Evolutionary conservation across 208 protist species (phyloP), one percentile per base, ranked within the genome.

Genomic region (Leishmania martiniquensis): DNA sequence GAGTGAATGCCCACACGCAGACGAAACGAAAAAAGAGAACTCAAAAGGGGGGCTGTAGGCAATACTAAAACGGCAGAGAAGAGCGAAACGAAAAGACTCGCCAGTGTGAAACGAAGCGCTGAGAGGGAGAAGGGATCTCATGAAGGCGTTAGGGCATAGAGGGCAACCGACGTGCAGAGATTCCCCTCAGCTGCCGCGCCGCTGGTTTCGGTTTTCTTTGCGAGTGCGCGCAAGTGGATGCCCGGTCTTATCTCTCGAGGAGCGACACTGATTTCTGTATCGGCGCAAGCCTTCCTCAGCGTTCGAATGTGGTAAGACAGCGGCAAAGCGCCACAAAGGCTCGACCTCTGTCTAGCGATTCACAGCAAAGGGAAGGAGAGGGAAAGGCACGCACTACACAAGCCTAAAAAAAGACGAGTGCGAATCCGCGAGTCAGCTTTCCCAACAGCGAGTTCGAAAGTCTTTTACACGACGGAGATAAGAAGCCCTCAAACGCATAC

Each of bases 271-370:
- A 69, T 42, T 47, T 6, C 20, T 20, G 6, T 15, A 1, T 67
- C 62, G n/a, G 37, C 2, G 25, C 1, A 47, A 15, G 9, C 34
- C 22, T 32, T 15, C 4, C 63, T 51, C 17, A 32, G 10, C 25
- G 25, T 51, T 32, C 20, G 20, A 49, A 5, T 4, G 25, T 42
- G 25, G 17, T 20, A 69, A 15, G 42, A 34, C 29, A 51, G 25
- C 42, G 42, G 25, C 25, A 47, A 32, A 51, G 52, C 78, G 55
- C 52, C 4, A 73, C 54, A 54, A 82, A 22, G 32, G 67, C 34
- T 67, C 29, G 75, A n/a, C 13, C 63, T 47, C 63, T 42, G 39
- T n/a, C 34, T 37, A 20, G 22, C 7, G 32, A 80, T 7, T 65
- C 49, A 75, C 51, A 54, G 32, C 62, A 55, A 45, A n/a, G 62